Base-by-base conservation (phyloP, 2,329 filamentous ascomycete species). In the Calonectria honghensis region DNA sequence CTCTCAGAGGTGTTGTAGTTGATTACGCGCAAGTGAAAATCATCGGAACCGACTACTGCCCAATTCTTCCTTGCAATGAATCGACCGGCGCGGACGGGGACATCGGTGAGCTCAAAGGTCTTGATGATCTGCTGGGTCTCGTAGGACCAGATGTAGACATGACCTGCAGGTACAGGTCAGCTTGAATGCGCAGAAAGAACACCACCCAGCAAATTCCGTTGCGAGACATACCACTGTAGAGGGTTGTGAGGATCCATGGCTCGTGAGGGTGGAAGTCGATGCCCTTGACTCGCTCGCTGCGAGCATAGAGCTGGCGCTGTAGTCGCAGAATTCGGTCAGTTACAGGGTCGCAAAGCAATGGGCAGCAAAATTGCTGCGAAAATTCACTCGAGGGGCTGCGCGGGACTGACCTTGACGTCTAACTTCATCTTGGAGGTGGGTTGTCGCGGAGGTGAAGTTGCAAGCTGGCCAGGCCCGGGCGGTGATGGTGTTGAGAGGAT, bases 1-100 rank as follows among this genome's bases (percentile, higher is more conserved):
- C 98, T 98, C 87, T 99, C 97, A 75, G 95, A 98, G 69, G 97
- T 99, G 88, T 99, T 98, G 91, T 98, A 99, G 89, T 99, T 98
- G 91, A 98, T 98, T 77, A 98, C 95, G 81, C 96, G 94, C 69
- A 93, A 85, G 84, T 93, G 91, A 88, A 97, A 98, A 88, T 98
- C 95, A 88, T 98, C 95, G 79, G 94, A 99, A 83, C 97, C 97
- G 87, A 95, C 97, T 70, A 98, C 95, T 81, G 98, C 97, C 97
- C 97, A 99, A 87, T 98, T 99, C 93, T 99, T 99, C 82, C 97
- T 92, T 80, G 97, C 95, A 83, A 99, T 93, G 86, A 99, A 99
- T 81, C 97, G 95, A 83, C 97, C 97, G 76, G 97, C 97, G 86
- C 97, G 94, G 73, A 99, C 96, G 78, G 97, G 97, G 66, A 99